These are phyloP conservation scores for Alternaria novae-zelandiae DNA, from an alignment of 2,329 filamentous ascomycete species.

Conservation along the genomic window DNA sequence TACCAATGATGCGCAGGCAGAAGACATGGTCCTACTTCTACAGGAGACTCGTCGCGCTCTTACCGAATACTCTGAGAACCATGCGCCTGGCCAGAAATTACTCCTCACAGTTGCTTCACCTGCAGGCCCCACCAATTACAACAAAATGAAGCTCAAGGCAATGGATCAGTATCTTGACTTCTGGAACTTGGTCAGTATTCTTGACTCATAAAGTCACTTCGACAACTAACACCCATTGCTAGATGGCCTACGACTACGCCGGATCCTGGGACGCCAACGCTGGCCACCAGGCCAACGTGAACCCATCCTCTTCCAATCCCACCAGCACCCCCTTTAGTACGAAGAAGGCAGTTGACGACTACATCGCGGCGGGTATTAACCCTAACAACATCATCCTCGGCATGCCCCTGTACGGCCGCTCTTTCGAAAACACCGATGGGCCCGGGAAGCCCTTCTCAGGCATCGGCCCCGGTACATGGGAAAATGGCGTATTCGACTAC, in stretches of 20 bases:
- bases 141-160: conserved; percentile 49
- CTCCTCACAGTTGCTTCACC: conserved; percentile 56
- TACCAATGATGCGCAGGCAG: conserved; percentile 37
- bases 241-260: conserved; percentile 83
- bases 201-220: not conserved
- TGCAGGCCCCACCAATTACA: conserved; percentile 54
- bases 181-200: conserved; percentile 56
- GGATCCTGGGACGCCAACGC: conserved; percentile 44
- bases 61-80: conserved; percentile 48
- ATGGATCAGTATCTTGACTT: conserved; percentile 59
- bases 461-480: conserved; percentile 43
- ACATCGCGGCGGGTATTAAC: conserved; percentile 39
- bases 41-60: conserved; percentile 43
- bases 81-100: conserved; percentile 51
- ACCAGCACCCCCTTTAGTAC: conserved; percentile 45
- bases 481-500: conserved; percentile 47
- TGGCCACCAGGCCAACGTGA: conserved; percentile 44
- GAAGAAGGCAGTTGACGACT: conserved; percentile 38
- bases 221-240: not conserved
- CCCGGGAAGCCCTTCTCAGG: conserved; percentile 41
- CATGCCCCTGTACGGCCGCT: conserved; percentile 47
- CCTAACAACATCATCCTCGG: conserved; percentile 46
- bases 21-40: conserved; percentile 43
- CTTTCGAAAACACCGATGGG: conserved; percentile 44
- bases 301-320: conserved; percentile 33